Base-by-base conservation (phyloP, 441 rosid genomes). In the Gossypium lobatum region DNA sequence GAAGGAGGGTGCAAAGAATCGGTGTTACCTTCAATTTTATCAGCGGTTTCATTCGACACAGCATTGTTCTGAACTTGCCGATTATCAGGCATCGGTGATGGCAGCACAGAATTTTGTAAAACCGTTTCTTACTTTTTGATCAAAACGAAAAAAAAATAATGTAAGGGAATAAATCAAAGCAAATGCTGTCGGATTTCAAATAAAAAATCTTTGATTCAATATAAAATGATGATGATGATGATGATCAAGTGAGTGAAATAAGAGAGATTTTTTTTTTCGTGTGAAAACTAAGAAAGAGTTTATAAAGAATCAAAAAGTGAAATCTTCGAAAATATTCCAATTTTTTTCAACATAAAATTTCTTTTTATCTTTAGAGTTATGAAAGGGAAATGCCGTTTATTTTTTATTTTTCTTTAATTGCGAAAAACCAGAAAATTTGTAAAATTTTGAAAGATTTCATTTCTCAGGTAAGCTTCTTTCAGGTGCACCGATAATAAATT, bases 51-150 rank as follows among this genome's bases (percentile, higher is more conserved):
- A 85, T 77, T 79, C n/a, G 89, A 77, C 34, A 77, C 83, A 58
- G 79, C 78, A 81, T 85, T 86, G 87, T 70, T 86, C 76, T 85
- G 85, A 64, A 81, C 83, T 80, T 82, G 87, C 77, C 85, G 84
- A 78, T 83, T 82, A 65, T 80, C 95, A 50, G 92, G 87, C 92
- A 89, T 89, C 86, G 79, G 81, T 81, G 42, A 78, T 79, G 67
- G 52, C 45, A n/a, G 69, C 50, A 18, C 70, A 75, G 71, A 65
- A 72, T 68, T 78, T 67, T n/a, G 61, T 8, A 69, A 69, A 52
- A 21, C 39, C 45, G 67, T 48, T 52, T 31, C 60, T 10, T 55
- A 18, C 54, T 25, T 34, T 72, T 63, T 70, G 62, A 70, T 70
- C 62, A 69, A 34, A 26, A 16, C 77, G 34, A 75, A 60, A 48